Evolutionary conservation across 2,329 filamentous ascomycete genomes (phyloP).

Genomic region (Didymella segeticola): DNA sequence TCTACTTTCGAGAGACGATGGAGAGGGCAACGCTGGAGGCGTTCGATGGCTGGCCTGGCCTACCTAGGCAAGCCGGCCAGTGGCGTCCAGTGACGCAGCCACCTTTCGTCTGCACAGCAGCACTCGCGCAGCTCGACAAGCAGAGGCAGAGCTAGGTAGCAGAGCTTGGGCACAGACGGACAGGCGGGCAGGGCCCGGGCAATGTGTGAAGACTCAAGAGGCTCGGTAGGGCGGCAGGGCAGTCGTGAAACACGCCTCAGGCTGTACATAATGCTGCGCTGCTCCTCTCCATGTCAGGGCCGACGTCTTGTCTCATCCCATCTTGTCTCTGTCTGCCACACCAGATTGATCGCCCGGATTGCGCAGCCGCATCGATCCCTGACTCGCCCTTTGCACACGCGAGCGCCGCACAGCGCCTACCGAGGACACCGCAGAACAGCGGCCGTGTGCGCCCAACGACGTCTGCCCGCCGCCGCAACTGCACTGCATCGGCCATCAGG

Average conservation of each 20-base stretch:
- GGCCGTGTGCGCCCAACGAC: slow-evolving; percentile 5
- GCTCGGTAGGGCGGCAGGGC: slow-evolving; percentile 26
- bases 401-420: slow-evolving; percentile 19
- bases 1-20: background rate
- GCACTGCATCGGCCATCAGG: background rate
- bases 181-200: slow-evolving; percentile 11
- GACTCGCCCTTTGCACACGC: slow-evolving; percentile 30
- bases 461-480: background rate
- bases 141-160: slow-evolving; percentile 11
- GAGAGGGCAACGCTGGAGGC: background rate
- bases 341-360: slow-evolving; percentile 27
- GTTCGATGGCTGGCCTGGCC: slow-evolving; percentile 14
- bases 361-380: slow-evolving; percentile 20
- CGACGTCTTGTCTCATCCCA: slow-evolving; percentile 28
- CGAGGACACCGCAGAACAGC: slow-evolving; percentile 2
- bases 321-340: slow-evolving; percentile 13
- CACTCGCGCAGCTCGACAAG: slow-evolving; percentile 13
- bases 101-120: slow-evolving; percentile 12
- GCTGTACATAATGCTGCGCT: slow-evolving; percentile 33
- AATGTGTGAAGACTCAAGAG: slow-evolving; percentile 15
- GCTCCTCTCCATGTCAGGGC: slow-evolving; percentile 40
- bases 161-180: slow-evolving; percentile 14
- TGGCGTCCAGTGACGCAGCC: slow-evolving; percentile 14
- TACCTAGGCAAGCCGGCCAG: slow-evolving; percentile 6
- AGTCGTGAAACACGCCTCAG: slow-evolving; percentile 40